A percentile compares a stretch with the other conserved stretches of the same genome.
Evolutionary conservation across 176 grass and related monocot genomes (phyloP).

Genomic region (Metroxylon sagu): DNA sequence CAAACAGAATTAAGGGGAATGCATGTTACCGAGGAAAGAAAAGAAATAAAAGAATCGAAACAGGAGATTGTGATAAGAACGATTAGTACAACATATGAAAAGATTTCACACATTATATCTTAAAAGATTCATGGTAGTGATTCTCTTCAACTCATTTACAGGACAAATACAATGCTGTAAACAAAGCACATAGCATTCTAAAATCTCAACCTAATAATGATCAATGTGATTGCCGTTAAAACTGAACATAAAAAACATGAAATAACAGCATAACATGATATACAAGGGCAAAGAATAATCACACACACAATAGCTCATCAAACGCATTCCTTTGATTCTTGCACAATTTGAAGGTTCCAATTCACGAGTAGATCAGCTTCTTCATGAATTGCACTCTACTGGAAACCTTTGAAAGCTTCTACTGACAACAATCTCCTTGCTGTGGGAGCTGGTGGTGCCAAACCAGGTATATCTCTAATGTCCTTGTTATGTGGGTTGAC

Average conservation of each 20-base stretch:
- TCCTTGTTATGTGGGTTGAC: slow-evolving; percentile 83
- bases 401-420: slow-evolving; percentile 25
- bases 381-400: slow-evolving; percentile 7
- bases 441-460: slow-evolving; percentile 82
- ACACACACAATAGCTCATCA: slow-evolving; percentile 5
- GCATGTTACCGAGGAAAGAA: too few species aligned
- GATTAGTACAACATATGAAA: too few species aligned
- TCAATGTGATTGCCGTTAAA: slow-evolving; percentile 14
- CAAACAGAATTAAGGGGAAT: too few species aligned
- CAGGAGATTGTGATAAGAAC: too few species aligned
- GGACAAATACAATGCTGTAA: slow-evolving; percentile 1
- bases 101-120: too few species aligned
- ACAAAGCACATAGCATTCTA: slow-evolving; percentile 17
- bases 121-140: too few species aligned
- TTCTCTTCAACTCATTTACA: slow-evolving; percentile 14
- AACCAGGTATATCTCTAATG: slow-evolving; percentile 82
- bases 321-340: slow-evolving; percentile 1
- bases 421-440: slow-evolving; percentile 60
- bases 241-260: slow-evolving; percentile 5
- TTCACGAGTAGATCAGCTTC: background rate
- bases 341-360: slow-evolving; percentile 1
- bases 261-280: slow-evolving; percentile 19
- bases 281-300: slow-evolving; percentile 52
- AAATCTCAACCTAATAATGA: slow-evolving; percentile 24
- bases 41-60: too few species aligned